phyloP scores from a whole-genome alignment of 1,284 basidiomycete genomes.

The Fomes fomentarius region DNA sequence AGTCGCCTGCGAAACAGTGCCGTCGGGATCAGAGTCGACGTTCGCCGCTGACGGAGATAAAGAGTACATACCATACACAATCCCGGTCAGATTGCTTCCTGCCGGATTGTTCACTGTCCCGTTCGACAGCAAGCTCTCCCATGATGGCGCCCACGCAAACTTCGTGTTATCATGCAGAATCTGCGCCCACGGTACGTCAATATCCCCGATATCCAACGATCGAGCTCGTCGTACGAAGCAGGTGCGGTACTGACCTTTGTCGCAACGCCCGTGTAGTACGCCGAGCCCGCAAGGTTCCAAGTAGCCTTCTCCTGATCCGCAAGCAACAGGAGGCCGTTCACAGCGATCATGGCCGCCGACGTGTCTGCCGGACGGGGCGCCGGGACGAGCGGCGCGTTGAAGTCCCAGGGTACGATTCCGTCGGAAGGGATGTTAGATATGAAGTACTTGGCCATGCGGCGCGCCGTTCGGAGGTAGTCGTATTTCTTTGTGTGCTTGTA shows the following conservation, averaged over 20 bases:
- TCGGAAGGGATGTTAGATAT: constrained; percentile 55
- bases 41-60: neutral
- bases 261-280: constrained; percentile 51
- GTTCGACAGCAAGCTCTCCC: constrained; percentile 67
- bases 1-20: constrained; percentile 36
- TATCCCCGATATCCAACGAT: neutral
- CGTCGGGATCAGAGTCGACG: neutral
- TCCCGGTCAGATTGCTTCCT: constrained; percentile 60
- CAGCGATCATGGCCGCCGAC: constrained; percentile 65
- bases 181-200: constrained; percentile 30
- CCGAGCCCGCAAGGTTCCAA: constrained; percentile 39
- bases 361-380: constrained; percentile 61
- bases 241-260: constrained; percentile 41
- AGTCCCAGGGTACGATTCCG: constrained; percentile 74
- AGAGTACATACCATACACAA: constrained; percentile 55
- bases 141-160: constrained; percentile 58
- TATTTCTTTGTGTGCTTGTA: constrained; percentile 52
- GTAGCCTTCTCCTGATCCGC: constrained; percentile 49
- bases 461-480: constrained; percentile 60
- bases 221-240: no score
- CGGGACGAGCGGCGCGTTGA: constrained; percentile 61
- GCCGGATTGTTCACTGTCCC: constrained; percentile 65
- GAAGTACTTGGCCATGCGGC: constrained; percentile 61
- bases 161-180: constrained; percentile 54
- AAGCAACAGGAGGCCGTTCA: constrained; percentile 61